phyloP scores from a whole-genome alignment of 306 rosid genomes.

The Cicer judaicum region DNA sequence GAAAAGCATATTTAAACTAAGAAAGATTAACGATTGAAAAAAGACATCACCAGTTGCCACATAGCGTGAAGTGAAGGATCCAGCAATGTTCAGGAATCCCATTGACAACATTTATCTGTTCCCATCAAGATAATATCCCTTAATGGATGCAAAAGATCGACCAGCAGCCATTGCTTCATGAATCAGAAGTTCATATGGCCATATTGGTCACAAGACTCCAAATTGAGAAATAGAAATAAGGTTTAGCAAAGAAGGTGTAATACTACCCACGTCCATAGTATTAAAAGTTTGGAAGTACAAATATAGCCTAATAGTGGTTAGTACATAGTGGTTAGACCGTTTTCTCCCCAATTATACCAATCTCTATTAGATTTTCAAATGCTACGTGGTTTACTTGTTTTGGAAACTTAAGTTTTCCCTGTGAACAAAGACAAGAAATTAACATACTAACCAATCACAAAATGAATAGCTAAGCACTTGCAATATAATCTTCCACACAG shows the following conservation, averaged over 20 bases:
- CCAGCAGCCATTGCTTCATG: slow-evolving; percentile 80
- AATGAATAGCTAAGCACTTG: slow-evolving; percentile 80
- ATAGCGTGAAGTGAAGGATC: slow-evolving; percentile 53
- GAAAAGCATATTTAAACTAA: too few species aligned
- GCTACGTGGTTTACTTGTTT: slow-evolving; percentile 5
- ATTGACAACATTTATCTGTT: slow-evolving; percentile 85
- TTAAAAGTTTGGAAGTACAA: too few species aligned
- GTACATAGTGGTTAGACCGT: background rate
- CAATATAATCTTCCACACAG: slow-evolving; percentile 85
- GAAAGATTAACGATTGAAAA: background rate
- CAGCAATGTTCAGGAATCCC: slow-evolving; percentile 84
- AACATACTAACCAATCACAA: slow-evolving; percentile 72
- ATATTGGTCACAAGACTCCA: background rate
- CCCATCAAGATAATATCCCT: slow-evolving; percentile 83
- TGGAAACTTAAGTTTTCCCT: background rate
- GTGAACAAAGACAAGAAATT: slow-evolving; percentile 32
- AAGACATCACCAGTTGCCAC: slow-evolving; percentile 39
- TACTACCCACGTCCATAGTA: too few species aligned
- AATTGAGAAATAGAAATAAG: background rate
- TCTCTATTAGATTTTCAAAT: slow-evolving; percentile 2
- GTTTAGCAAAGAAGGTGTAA: too few species aligned
- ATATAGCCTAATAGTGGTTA: too few species aligned
- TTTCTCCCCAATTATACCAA: slow-evolving; percentile 22
- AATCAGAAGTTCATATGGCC: slow-evolving; percentile 27
- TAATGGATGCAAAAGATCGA: slow-evolving; percentile 78